These are phyloP conservation scores for Asterochloris sp. DNA, from an alignment of 139 green algal species.

Conservation along the genomic window DNA sequence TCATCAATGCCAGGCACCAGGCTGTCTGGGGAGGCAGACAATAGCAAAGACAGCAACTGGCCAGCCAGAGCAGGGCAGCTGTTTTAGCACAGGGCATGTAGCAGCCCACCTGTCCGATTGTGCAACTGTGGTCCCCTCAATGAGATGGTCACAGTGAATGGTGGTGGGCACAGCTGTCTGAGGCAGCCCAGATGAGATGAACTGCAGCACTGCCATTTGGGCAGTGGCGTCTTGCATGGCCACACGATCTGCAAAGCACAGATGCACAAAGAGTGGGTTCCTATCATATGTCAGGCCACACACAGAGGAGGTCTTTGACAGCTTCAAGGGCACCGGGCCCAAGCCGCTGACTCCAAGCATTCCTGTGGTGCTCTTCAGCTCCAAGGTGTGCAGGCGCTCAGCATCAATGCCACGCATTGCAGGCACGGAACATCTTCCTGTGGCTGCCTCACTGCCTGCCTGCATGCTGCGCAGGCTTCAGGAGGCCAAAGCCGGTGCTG, in stretches of 20 bases:
- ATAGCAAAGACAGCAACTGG: neutral
- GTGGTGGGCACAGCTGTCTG: constrained; percentile 88
- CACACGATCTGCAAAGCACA: constrained; percentile 74
- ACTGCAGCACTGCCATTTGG: constrained; percentile 96
- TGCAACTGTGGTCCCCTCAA: constrained; percentile 88
- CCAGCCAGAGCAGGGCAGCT: neutral
- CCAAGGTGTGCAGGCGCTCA: too few species aligned
- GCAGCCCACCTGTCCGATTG: constrained; percentile 70
- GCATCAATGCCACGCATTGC: too few species aligned
- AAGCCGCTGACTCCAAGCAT: too few species aligned
- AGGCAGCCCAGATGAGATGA: constrained; percentile 92
- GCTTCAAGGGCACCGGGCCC: too few species aligned
- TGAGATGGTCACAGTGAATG: constrained; percentile 96
- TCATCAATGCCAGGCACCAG: neutral
- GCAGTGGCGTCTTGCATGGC: constrained; percentile 96
- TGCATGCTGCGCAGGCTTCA: too few species aligned
- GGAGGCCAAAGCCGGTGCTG: too few species aligned
- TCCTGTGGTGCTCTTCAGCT: too few species aligned
- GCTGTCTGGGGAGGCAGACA: neutral
- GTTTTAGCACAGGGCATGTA: neutral
- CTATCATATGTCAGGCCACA: too few species aligned
- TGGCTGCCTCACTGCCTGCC: too few species aligned
- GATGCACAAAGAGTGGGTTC: neutral
- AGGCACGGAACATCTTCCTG: too few species aligned
- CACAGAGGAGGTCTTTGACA: too few species aligned